phyloP scores from a whole-genome alignment of 2,329 filamentous ascomycete genomes.

The Graphilbum sp. region DNA sequence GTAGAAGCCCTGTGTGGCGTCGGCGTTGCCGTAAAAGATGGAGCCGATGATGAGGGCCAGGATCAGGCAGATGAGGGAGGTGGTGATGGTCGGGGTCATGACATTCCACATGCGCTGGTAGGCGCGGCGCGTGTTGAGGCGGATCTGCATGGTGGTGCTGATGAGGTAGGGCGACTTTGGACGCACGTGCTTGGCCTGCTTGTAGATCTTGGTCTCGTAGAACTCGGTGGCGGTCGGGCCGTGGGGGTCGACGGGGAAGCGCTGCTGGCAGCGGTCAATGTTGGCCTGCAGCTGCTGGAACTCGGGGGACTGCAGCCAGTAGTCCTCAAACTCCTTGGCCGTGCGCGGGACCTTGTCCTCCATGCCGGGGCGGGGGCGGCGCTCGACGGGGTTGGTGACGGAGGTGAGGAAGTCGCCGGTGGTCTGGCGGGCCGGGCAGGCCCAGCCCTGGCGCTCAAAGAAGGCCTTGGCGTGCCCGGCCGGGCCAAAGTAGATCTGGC shows the following conservation, averaged over 20 bases:
- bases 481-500: constrained; percentile 49
- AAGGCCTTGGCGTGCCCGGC: constrained; percentile 43
- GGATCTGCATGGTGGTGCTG: constrained; percentile 34
- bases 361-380: constrained; percentile 33
- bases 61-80: constrained; percentile 61
- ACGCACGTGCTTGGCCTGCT: constrained; percentile 29
- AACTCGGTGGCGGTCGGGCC: constrained; percentile 26
- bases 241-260: constrained; percentile 22
- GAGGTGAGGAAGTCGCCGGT: constrained; percentile 66
- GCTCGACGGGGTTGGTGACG: constrained; percentile 18
- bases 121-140: constrained; percentile 45
- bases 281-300: constrained; percentile 33
- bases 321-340: constrained; percentile 41
- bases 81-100: constrained; percentile 58
- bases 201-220: constrained; percentile 29
- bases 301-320: constrained; percentile 38
- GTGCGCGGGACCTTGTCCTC: constrained; percentile 40
- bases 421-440: constrained; percentile 39
- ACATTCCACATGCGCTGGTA: constrained; percentile 69
- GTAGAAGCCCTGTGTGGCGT: constrained; percentile 20
- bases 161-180: constrained; percentile 46
- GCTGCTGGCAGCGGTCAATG: constrained; percentile 37
- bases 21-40: constrained; percentile 6
- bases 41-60: constrained; percentile 17
- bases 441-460: constrained; percentile 51